These are phyloP conservation scores for Prunus davidiana DNA, from an alignment of 306 rosid genomes.

Conservation along the genomic window DNA sequence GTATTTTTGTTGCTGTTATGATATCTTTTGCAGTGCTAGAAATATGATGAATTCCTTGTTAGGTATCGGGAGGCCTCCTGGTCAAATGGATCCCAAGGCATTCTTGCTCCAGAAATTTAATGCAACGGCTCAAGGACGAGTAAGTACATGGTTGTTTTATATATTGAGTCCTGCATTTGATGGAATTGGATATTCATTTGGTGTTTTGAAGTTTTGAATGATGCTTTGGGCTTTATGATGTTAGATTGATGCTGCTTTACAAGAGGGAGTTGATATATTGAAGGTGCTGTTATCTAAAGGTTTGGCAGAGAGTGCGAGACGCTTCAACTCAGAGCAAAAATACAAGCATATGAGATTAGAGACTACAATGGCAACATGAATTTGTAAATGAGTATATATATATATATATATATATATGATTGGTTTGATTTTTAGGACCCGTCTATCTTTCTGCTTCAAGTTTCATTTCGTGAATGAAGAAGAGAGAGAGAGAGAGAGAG, in stretches of 20 bases:
- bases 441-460: not conserved
- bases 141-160: conserved; percentile 25
- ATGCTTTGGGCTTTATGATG: not conserved
- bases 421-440: too few relatives aligned
- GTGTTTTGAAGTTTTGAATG: not conserved
- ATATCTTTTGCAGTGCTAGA: not conserved
- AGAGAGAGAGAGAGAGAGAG: too few relatives aligned
- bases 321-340: conserved; percentile 76
- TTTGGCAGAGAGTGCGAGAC: conserved; percentile 51
- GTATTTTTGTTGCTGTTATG: not conserved
- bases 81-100: conserved; percentile 99
- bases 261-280: conserved; percentile 52
- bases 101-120: conserved; percentile 89
- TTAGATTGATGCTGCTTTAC: conserved; percentile 34
- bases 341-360: conserved; percentile 70
- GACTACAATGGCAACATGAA: conserved; percentile 39
- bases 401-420: not conserved
- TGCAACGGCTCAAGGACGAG: conserved; percentile 67
- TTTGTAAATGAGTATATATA: not conserved
- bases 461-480: not conserved
- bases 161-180: not conserved
- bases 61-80: conserved; percentile 95
- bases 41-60: conserved; percentile 1
- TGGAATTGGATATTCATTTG: not conserved
- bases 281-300: conserved; percentile 52